A percentile compares a stretch with the other conserved stretches of the same genome.
Conservation (phyloP, 345 rosid genomes). For the Xanthoceras sorbifolium region DNA sequence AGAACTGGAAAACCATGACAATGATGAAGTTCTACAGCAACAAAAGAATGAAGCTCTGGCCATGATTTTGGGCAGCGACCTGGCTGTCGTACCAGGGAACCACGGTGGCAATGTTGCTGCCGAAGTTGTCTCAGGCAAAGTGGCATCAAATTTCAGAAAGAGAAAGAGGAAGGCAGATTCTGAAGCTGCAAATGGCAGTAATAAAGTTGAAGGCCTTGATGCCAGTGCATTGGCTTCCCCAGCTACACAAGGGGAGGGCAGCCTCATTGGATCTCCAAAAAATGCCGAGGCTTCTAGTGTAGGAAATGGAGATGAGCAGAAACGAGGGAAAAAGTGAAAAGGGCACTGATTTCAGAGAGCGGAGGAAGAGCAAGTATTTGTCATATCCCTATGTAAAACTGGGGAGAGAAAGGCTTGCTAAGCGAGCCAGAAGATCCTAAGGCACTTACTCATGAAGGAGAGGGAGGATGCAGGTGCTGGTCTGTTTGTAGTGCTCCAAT, state of each 20-base stretch:
- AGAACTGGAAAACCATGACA: constrained; percentile 14
- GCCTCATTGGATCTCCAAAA: constrained; percentile 9
- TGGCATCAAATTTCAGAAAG: constrained; percentile 32
- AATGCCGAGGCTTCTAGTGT: constrained; percentile 13
- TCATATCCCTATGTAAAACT: constrained; percentile 64
- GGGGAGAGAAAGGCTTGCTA: constrained; percentile 32
- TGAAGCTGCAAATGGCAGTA: constrained; percentile 15
- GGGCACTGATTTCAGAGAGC: constrained; percentile 48
- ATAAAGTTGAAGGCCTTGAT: constrained; percentile 30
- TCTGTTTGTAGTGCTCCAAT: constrained; percentile 46
- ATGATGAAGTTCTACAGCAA: constrained; percentile 12
- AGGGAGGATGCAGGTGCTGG: constrained; percentile 20
- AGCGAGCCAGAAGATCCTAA: constrained; percentile 31
- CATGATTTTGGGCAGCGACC: constrained; percentile 14
- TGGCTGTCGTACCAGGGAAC: constrained; percentile 13
- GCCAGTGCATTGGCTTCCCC: constrained; percentile 14
- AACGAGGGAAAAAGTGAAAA: constrained; percentile 29
- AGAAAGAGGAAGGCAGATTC: constrained; percentile 32
- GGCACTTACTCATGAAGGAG: constrained; percentile 22
- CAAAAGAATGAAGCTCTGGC: constrained; percentile 27
- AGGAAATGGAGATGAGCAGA: constrained; percentile 16
- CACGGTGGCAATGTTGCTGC: constrained; percentile 16
- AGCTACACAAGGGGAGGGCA: constrained; percentile 14
- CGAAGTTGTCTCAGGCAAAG: constrained; percentile 24
- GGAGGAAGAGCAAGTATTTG: constrained; percentile 74